Evolutionary conservation across 208 protist genomes (phyloP), one percentile per base, ranked within the genome.

Genomic region (Sergeia podlipaevii): DNA sequence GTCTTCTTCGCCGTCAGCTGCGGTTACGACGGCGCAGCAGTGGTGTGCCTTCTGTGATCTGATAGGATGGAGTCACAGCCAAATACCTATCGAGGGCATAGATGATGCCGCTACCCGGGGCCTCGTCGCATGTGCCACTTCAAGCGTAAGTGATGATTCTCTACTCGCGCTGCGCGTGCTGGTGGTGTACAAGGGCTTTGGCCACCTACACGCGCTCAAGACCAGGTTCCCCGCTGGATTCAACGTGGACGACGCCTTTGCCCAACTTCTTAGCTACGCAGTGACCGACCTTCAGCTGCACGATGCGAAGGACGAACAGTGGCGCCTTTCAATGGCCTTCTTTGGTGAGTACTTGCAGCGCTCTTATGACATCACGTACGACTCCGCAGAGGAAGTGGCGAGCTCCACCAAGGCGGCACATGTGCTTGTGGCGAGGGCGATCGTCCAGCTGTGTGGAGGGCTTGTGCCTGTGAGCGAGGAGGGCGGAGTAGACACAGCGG

Each of bases 181-280:
- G 5, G 60, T 87, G 0, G 44, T 85, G 1, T 70, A 77, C 51
- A 64, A 71, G 36, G 84, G 84, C 27, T 77, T 86, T 48, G 60
- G 69, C 41, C 61, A 77, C 55, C 61, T 91, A 38, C 68, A 87
- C 42, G 18, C 44, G 18, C 39, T 86, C 20, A 72, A 57, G 36
- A 67, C 77, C 34, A 37, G 61, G 53, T 63, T 82, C 20, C 49
- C 46, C 11, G 15, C 24, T 4, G 8, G 7, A 6, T 45, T 21
- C 6, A 34, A 41, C n/a, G 66, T 80, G 4, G 72, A 86, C 38
- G 48, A 60, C 11, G 53, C 73, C 43, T 91, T 85, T 58, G 84
- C 77, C 10, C 62, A 79, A 39, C 61, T 84, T 4, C 62, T 88
- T 27, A 88, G 84, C 38, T 67, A 80, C 18, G 84, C 80, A 2